Conservation (phyloP, 306 rosid genomes). For the Comarum palustre region DNA sequence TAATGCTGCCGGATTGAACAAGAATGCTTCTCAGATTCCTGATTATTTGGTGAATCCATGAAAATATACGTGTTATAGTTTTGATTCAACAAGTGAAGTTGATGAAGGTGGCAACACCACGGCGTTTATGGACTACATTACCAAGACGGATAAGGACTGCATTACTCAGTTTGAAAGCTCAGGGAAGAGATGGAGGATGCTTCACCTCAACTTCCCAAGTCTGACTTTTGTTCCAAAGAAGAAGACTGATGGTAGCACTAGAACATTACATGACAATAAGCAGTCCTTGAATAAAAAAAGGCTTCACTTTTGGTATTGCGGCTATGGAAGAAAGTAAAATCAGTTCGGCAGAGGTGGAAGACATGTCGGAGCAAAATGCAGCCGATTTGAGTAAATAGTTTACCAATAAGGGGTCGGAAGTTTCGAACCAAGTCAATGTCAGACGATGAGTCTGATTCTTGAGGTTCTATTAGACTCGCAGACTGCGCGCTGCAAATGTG, state of each 20-base stretch:
- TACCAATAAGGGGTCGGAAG: slow-evolving; percentile 17
- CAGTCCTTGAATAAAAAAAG: slow-evolving; percentile 18
- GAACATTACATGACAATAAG: background rate
- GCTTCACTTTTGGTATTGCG: slow-evolving; percentile 12
- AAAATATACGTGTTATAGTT: slow-evolving; percentile 25
- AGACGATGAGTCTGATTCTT: slow-evolving; percentile 22
- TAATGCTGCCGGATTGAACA: background rate
- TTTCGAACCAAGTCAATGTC: slow-evolving; percentile 15
- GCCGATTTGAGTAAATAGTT: slow-evolving; percentile 3
- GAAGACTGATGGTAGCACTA: slow-evolving; percentile 3
- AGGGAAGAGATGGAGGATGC: slow-evolving; percentile 11
- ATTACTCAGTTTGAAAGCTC: slow-evolving; percentile 12
- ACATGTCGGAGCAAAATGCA: slow-evolving; percentile 13
- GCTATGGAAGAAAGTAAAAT: slow-evolving; percentile 22
- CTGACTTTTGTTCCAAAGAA: slow-evolving; percentile 28
- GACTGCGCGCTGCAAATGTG: background rate
- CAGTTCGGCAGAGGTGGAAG: slow-evolving; percentile 23
- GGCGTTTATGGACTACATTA: slow-evolving; percentile 11
- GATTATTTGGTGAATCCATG: slow-evolving; percentile 35
- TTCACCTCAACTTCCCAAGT: slow-evolving; percentile 18
- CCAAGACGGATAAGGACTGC: too few relatives aligned
- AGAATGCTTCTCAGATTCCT: slow-evolving; percentile 15
- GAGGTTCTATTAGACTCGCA: background rate
- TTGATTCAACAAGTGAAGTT: slow-evolving; percentile 17
- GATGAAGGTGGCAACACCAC: slow-evolving; percentile 19